phyloP scores from a whole-genome alignment of 139 green algal species.

The Volvox reticuliferus region DNA sequence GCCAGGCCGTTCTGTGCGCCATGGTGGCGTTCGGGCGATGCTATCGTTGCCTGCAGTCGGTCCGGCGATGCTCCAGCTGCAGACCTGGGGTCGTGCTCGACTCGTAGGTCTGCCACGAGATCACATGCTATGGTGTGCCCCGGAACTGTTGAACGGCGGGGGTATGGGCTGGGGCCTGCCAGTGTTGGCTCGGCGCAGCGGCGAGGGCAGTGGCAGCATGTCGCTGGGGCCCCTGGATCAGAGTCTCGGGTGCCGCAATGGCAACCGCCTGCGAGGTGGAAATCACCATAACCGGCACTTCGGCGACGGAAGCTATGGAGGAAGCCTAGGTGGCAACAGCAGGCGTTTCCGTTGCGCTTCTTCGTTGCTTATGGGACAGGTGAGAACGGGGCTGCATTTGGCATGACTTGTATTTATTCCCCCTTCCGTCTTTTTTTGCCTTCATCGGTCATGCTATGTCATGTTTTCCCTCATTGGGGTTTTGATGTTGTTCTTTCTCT shows the following conservation, averaged over 20 bases:
- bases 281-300: not conserved
- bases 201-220: not conserved
- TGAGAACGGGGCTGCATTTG: no score
- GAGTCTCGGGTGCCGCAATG: not conserved
- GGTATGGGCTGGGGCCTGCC: constrained; percentile 11
- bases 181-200: not conserved
- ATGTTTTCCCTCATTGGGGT: no score
- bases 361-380: constrained; percentile 30
- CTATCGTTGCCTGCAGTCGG: constrained; percentile 11
- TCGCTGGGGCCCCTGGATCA: not conserved
- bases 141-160: constrained; percentile 26
- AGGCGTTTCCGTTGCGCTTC: not conserved
- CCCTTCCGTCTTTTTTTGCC: no score
- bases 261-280: not conserved
- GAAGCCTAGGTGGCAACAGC: not conserved
- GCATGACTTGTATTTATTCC: no score
- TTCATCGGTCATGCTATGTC: no score
- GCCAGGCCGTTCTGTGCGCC: no score
- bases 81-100: constrained; percentile 39
- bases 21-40: not conserved
- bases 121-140: constrained; percentile 25
- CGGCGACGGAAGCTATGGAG: constrained; percentile 31
- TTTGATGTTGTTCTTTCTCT: not conserved
- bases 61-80: constrained; percentile 31
- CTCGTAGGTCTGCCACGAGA: constrained; percentile 24